phyloP scores from a whole-genome alignment of 1,284 basidiomycete species.

The Austropuccinia psidii region DNA sequence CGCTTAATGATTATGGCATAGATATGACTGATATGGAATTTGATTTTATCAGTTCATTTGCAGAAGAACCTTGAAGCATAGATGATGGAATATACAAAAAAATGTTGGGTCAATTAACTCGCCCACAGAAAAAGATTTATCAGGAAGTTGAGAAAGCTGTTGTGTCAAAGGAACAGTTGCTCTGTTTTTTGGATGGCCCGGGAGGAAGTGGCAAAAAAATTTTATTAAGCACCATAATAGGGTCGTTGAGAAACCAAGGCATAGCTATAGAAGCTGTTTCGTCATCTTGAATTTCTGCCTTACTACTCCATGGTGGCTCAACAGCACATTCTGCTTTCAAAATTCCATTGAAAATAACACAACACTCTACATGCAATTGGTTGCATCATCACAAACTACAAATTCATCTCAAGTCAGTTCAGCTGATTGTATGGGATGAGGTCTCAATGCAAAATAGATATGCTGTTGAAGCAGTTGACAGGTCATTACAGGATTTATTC shows the following conservation, averaged over 20 bases:
- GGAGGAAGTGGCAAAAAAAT: slow-evolving; percentile 55
- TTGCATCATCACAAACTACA: too few species aligned
- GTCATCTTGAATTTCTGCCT: slow-evolving; percentile 52
- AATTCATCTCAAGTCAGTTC: too few species aligned
- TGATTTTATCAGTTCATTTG: slow-evolving; percentile 43
- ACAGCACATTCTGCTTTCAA: slow-evolving; percentile 52
- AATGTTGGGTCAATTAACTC: slow-evolving; percentile 46
- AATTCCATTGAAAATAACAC: slow-evolving; percentile 50
- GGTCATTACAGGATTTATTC: background rate
- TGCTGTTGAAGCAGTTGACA: background rate
- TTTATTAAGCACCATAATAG: slow-evolving; percentile 50
- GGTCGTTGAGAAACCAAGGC: slow-evolving; percentile 43
- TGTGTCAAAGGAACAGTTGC: slow-evolving; percentile 40
- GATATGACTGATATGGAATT: slow-evolving; percentile 49
- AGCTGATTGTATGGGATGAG: background rate
- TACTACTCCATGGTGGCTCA: slow-evolving; percentile 50
- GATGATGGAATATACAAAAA: too few species aligned
- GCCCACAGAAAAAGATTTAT: slow-evolving; percentile 48
- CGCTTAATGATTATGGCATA: slow-evolving; percentile 52
- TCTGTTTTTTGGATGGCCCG: slow-evolving; percentile 52
- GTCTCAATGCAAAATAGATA: background rate
- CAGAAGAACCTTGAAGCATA: slow-evolving; percentile 43
- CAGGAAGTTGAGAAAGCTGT: slow-evolving; percentile 47
- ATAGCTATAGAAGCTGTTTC: slow-evolving; percentile 47
- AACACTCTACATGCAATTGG: too few species aligned